Conservation (phyloP, 176 grass and related monocot genomes). For the Lolium rigidum region DNA sequence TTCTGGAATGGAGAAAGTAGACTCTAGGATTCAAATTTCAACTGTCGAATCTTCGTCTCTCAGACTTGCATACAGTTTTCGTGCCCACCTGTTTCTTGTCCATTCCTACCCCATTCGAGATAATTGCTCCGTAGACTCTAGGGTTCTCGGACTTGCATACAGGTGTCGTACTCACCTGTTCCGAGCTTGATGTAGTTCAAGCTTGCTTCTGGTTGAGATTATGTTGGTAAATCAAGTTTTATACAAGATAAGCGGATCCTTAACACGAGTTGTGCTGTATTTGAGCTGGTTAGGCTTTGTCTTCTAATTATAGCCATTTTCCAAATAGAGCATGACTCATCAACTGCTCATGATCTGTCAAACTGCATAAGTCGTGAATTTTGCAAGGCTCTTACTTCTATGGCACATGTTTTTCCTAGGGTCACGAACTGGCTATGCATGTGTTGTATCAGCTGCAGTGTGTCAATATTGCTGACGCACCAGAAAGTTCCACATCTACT, state of each 20-base stretch:
- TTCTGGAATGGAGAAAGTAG: not conserved
- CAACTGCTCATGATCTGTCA: slow-evolving; percentile 23
- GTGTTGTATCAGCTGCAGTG: slow-evolving; percentile 79
- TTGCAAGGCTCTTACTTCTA: slow-evolving; percentile 36
- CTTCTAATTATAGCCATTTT: not conserved
- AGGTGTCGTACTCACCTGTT: slow-evolving; percentile 12
- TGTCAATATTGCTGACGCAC: slow-evolving; percentile 49
- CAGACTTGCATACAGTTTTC: too few relatives aligned
- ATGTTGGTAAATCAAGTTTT: slow-evolving; percentile 12
- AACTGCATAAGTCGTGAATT: slow-evolving; percentile 20
- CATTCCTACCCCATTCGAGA: not conserved
- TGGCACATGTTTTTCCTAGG: slow-evolving; percentile 56
- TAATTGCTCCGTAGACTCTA: not conserved
- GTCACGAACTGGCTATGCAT: slow-evolving; percentile 90
- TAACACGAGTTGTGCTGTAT: slow-evolving; percentile 4
- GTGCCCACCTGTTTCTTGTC: not conserved
- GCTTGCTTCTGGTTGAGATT: slow-evolving; percentile 24
- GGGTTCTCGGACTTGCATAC: not conserved
- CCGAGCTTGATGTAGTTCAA: slow-evolving; percentile 18
- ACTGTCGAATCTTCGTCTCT: too few relatives aligned
- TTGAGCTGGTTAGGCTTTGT: slow-evolving; percentile 33
- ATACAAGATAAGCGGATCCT: slow-evolving; percentile 11
- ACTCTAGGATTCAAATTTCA: not conserved
- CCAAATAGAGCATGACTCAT: not conserved
- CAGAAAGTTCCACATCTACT: slow-evolving; percentile 51